Conservation (phyloP, 352 stramenopile species). For the Phytophthora fragariae region DNA sequence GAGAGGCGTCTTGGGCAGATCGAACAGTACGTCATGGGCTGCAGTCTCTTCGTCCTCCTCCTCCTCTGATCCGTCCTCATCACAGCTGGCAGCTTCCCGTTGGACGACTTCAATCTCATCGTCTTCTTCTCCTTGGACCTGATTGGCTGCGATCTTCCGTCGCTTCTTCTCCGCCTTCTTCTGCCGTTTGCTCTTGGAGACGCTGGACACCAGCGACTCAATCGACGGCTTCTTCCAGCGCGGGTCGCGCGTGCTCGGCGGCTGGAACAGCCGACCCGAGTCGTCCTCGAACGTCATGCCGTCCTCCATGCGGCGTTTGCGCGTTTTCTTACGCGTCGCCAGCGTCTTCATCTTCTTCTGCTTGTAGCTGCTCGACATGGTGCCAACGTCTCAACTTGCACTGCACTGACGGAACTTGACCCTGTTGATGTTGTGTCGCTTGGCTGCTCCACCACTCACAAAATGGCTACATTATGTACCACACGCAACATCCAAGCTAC, state of each 20-base stretch:
- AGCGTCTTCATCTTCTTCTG: constrained; percentile 88
- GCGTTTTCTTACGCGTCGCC: constrained; percentile 80
- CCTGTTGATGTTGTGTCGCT: constrained; percentile 18
- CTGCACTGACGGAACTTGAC: neutral
- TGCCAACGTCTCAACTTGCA: neutral
- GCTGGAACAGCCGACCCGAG: constrained; percentile 75
- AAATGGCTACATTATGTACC: constrained; percentile 24
- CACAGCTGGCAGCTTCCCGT: constrained; percentile 13
- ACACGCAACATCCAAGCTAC: neutral
- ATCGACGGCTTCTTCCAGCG: constrained; percentile 78
- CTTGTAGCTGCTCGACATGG: constrained; percentile 87
- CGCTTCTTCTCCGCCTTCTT: constrained; percentile 44
- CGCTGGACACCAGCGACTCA: constrained; percentile 43
- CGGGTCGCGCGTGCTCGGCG: constrained; percentile 70
- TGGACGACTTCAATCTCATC: constrained; percentile 42
- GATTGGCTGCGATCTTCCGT: constrained; percentile 44
- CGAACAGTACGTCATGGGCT: constrained; percentile 1
- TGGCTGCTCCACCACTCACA: constrained; percentile 22
- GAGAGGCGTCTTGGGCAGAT: constrained; percentile 45
- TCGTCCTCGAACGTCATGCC: constrained; percentile 74
- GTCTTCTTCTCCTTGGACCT: constrained; percentile 27
- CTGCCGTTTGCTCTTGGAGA: constrained; percentile 43
- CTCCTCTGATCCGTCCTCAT: constrained; percentile 31
- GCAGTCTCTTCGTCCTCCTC: constrained; percentile 32
- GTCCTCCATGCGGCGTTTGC: constrained; percentile 70